Percentiles rank a stretch among this genome's conserved stretches.
Conservation (phyloP, 1,284 basidiomycete genomes). For the Puccinia novopanici region DNA sequence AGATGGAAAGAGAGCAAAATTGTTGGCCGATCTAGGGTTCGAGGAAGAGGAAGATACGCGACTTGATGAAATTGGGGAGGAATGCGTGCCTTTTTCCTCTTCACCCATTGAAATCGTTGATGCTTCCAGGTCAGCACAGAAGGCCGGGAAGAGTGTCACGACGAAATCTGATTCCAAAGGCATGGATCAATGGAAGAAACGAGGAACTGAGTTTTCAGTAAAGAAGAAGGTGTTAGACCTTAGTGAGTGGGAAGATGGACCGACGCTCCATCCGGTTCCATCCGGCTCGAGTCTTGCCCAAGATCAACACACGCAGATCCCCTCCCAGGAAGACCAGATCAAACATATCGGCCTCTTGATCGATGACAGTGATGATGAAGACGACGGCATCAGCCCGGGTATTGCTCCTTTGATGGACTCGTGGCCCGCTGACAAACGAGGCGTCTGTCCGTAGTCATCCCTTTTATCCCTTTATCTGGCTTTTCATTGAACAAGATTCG, state of each 20-base stretch:
- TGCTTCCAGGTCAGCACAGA: neutral
- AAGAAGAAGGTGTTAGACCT: neutral
- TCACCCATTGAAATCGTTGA: slow-evolving; percentile 16
- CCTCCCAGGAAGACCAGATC: slow-evolving; percentile 21
- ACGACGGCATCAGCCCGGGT: neutral
- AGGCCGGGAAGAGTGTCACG: too few species aligned
- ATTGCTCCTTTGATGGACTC: slow-evolving; percentile 21
- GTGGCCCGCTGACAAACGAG: slow-evolving; percentile 17
- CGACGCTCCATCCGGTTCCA: neutral
- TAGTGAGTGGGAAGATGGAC: slow-evolving; percentile 17
- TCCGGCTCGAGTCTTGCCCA: neutral
- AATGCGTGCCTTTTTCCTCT: slow-evolving; percentile 2
- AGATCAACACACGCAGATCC: neutral
- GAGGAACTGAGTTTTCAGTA: neutral
- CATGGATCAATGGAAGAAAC: neutral
- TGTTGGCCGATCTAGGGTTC: slow-evolving; percentile 9
- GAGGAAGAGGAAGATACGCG: neutral
- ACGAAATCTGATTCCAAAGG: neutral
- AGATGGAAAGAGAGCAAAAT: neutral
- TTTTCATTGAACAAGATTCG: neutral
- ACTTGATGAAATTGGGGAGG: neutral
- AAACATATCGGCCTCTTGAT: slow-evolving; percentile 13
- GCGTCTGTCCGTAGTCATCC: neutral
- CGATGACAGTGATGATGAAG: slow-evolving; percentile 15
- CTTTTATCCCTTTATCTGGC: too few species aligned